Percentiles rank a stretch among this genome's conserved stretches.
phyloP scores from a whole-genome alignment of 176 grass and related monocot genomes.

The Urochloa ruziziensis region DNA sequence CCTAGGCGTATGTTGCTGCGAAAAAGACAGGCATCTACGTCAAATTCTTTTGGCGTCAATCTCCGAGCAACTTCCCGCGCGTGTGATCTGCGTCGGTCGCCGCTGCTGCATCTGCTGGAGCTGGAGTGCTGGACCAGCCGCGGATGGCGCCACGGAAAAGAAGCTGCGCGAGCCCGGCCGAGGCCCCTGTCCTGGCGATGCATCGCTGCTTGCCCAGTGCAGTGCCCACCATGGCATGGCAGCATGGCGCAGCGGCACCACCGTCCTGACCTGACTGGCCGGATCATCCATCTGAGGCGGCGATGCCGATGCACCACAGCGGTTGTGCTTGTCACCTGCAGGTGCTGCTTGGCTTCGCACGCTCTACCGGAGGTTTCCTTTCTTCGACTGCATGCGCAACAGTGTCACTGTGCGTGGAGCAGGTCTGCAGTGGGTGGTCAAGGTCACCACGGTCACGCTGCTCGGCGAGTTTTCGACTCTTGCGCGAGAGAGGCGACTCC shows the following conservation, averaged over 20 bases:
- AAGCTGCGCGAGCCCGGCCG: slow-evolving; percentile 21
- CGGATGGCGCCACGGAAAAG: slow-evolving; percentile 39
- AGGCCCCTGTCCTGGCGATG: neutral
- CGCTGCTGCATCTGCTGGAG: neutral
- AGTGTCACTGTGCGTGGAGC: neutral
- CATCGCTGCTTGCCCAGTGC: neutral
- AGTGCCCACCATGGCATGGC: neutral
- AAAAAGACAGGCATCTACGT: neutral
- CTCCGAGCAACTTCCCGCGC: slow-evolving; percentile 31
- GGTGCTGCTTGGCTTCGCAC: neutral
- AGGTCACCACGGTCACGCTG: neutral
- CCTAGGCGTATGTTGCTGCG: neutral
- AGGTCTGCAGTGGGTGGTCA: neutral
- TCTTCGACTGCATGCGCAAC: neutral
- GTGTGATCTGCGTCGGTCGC: neutral
- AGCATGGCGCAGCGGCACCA: neutral
- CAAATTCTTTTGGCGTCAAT: slow-evolving; percentile 35
- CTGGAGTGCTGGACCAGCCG: too few species aligned
- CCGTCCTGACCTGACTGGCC: neutral
- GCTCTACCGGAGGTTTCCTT: neutral
- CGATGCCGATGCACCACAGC: neutral
- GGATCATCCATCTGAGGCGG: neutral
- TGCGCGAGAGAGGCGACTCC: neutral
- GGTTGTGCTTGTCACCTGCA: neutral
- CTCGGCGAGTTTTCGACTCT: neutral